These are phyloP conservation scores for Leptomonas pyrrhocoris DNA, from an alignment of 208 protist species.

Conservation along the genomic window DNA sequence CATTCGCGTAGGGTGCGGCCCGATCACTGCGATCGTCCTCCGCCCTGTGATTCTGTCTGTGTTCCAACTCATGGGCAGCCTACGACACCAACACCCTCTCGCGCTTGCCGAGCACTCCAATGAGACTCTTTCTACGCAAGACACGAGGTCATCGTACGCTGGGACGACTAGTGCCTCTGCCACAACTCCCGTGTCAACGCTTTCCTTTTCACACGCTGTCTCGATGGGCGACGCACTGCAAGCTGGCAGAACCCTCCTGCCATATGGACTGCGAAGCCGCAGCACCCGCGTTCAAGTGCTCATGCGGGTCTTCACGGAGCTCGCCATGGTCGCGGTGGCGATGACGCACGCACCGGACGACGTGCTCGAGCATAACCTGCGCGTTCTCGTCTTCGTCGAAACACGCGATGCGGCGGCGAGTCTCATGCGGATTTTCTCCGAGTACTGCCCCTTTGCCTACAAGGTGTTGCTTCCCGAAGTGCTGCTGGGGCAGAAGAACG, in stretches of 20 bases:
- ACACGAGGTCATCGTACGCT: background rate
- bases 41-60: slow-evolving; percentile 7
- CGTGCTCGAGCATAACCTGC: background rate
- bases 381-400: slow-evolving; percentile 18
- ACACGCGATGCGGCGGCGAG: slow-evolving; percentile 1
- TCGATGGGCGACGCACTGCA: background rate
- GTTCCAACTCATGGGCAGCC: background rate
- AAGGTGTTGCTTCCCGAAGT: slow-evolving; percentile 7
- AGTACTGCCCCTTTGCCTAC: background rate
- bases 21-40: slow-evolving; percentile 17
- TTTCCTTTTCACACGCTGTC: background rate
- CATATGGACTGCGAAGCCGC: background rate
- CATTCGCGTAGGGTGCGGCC: background rate
- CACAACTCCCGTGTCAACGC: background rate
- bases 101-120: background rate
- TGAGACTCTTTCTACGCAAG: too few relatives aligned
- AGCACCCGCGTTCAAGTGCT: slow-evolving; percentile 11
- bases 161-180: background rate
- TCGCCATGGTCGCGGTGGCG: background rate
- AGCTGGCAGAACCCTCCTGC: background rate
- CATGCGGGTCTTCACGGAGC: slow-evolving; percentile 14
- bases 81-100: background rate
- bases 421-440: background rate
- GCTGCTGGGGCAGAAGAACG: slow-evolving; percentile 12
- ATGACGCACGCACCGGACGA: background rate